Conservation (phyloP, 2,329 filamentous ascomycete genomes). For the Didymellaceae sp. region DNA sequence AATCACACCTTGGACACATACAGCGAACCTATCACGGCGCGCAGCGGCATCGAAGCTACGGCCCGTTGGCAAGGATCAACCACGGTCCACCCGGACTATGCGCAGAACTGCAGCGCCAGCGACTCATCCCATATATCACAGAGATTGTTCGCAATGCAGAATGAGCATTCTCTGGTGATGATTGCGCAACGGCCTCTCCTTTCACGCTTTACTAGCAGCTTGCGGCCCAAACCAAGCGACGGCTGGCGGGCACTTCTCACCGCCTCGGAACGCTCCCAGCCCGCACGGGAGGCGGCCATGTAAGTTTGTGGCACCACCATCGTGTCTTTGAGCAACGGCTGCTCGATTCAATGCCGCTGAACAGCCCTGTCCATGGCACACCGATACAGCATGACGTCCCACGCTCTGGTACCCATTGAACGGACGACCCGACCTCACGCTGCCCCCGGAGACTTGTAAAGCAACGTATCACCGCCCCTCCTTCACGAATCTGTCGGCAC, state of each 20-base stretch:
- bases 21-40: constrained; percentile 13
- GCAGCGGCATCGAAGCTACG: constrained; percentile 24
- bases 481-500: constrained; percentile 22
- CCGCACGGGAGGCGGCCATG: constrained; percentile 29
- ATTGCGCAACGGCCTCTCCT: constrained; percentile 21
- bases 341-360: constrained; percentile 22
- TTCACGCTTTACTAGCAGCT: constrained; percentile 17
- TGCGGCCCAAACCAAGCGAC: constrained; percentile 13
- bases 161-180: constrained; percentile 23
- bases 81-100: constrained; percentile 16
- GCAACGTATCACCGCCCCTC: constrained; percentile 26
- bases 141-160: constrained; percentile 7
- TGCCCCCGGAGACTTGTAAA: constrained; percentile 25
- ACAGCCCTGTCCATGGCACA: constrained; percentile 21
- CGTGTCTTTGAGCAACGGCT: constrained; percentile 30
- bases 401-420: constrained; percentile 34
- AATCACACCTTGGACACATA: constrained; percentile 17
- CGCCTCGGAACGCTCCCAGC: constrained; percentile 25
- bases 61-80: constrained; percentile 35
- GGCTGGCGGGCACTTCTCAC: constrained; percentile 12
- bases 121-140: constrained; percentile 19
- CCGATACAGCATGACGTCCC: constrained; percentile 26
- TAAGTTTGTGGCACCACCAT: constrained; percentile 33
- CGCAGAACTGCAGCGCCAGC: constrained; percentile 15
- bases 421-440: constrained; percentile 35